phyloP scores from a whole-genome alignment of 129 eudicot species.

The Dittrichia graveolens region DNA sequence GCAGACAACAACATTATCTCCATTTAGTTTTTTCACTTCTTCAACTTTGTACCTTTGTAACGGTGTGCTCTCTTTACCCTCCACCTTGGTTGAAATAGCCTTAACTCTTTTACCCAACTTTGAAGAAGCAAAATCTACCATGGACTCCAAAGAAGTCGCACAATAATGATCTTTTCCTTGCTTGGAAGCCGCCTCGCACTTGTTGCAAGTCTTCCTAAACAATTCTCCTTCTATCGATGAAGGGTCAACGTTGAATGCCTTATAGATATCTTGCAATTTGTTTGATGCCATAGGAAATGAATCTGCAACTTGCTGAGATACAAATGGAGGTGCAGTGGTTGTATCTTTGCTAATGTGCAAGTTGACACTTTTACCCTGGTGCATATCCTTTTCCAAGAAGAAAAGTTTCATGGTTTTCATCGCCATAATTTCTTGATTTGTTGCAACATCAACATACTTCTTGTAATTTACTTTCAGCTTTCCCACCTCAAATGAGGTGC shows the following conservation, averaged over 20 bases:
- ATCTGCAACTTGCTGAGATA: slow-evolving; percentile 35
- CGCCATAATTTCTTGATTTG: too few species aligned
- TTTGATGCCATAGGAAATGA: slow-evolving; percentile 43
- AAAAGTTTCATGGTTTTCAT: too few species aligned
- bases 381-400: too few species aligned
- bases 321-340: slow-evolving; percentile 5
- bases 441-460: too few species aligned
- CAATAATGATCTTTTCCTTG: slow-evolving; percentile 48
- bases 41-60: slow-evolving; percentile 28
- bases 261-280: slow-evolving; percentile 32
- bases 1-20: slow-evolving; percentile 42
- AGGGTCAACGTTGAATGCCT: slow-evolving; percentile 24
- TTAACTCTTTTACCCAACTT: slow-evolving; percentile 42
- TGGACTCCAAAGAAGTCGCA: slow-evolving; percentile 58
- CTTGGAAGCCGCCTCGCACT: slow-evolving; percentile 42
- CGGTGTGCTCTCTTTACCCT: slow-evolving; percentile 20
- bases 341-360: too few species aligned
- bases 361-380: too few species aligned
- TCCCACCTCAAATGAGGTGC: too few species aligned
- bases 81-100: slow-evolving; percentile 45
- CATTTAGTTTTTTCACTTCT: slow-evolving; percentile 21
- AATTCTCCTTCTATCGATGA: slow-evolving; percentile 35
- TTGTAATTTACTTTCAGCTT: too few species aligned
- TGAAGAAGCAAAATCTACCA: slow-evolving; percentile 47
- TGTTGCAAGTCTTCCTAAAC: slow-evolving; percentile 31